Evolutionary conservation across 169 alveolate species (phyloP), one percentile per base, ranked within the genome.

Genomic region (Plasmodium vinckei): DNA sequence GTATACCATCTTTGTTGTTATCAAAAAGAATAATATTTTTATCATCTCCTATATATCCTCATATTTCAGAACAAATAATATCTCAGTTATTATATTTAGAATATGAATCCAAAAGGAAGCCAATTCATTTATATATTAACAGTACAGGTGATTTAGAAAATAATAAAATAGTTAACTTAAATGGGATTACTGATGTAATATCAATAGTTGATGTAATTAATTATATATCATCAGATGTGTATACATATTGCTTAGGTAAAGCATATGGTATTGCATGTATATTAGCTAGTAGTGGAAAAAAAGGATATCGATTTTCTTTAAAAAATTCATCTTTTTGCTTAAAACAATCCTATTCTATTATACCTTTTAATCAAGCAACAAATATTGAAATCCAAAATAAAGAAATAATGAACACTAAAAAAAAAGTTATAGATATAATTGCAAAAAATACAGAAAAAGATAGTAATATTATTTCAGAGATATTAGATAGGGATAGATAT

Each of bases 241-340:
- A 67, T 39, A 64, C 84, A 10, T 72, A 44, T 19, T 75, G 87
- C n/a, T 47, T 65, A 51, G 70, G 63, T n/a, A 77, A 92, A 90
- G 94, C 95, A 5, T 93, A 90, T 68, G 95, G 95, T 0, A 86
- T 93, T 44, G 88, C 94, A n/a, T 92, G 94, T 27, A 54, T 91
- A 47, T 72, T 93, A 72, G 91, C 93, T 44, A 87, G 94, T 23
- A 86, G 94, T 27, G 95, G 95, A 21, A 87, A 92, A 61, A 89
- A 87, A 27, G 94, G 94, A 13, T 91, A 87, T 68, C 90, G 95
- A 0, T 93, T 86, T 67, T 93, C 92, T n/a, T 79, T 93, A 23
- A 93, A 93, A 23, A 87, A 91, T 3, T 87, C 95, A 7, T 91
- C 88, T 9, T 87, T 92, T 46, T 87, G 91, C n/a, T 61, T 93